Percentiles rank a stretch among this genome's conserved stretches.
phyloP scores from a whole-genome alignment of 257 asterid genomes.

The Coffea canephora region DNA sequence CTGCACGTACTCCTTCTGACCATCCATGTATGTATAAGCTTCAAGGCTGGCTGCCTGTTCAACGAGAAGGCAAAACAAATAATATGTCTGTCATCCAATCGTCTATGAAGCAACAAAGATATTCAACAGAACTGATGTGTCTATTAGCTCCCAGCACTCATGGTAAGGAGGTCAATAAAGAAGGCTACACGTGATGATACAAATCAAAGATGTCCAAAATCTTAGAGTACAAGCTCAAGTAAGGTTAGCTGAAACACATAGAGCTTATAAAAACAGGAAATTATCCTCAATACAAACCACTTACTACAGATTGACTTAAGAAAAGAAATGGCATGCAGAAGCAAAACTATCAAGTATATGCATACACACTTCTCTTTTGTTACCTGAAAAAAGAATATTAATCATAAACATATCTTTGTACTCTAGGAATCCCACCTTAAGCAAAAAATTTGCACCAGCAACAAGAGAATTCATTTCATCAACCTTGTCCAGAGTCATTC shows the following conservation, averaged over 20 bases:
- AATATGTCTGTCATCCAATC: background rate
- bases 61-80: constrained; percentile 19
- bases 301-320: background rate
- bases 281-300: background rate
- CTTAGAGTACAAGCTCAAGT: background rate
- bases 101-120: background rate
- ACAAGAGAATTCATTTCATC: constrained; percentile 97
- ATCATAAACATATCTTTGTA: background rate
- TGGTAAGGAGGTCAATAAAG: background rate
- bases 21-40: constrained; percentile 82
- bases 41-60: constrained; percentile 74
- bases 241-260: background rate
- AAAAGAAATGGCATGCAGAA: background rate
- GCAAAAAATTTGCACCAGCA: constrained; percentile 87
- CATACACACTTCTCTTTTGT: background rate
- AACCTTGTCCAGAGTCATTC: constrained; percentile 78
- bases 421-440: constrained; percentile 58
- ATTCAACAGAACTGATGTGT: background rate
- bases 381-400: constrained; percentile 3
- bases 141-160: background rate
- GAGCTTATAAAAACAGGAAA: background rate
- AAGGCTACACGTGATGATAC: background rate
- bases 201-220: background rate
- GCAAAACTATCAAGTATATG: background rate
- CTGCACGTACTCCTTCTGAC: constrained; percentile 65